A percentile compares a stretch with the other conserved stretches of the same genome.
These are phyloP conservation scores for Candolleomyces aberdarensis DNA, from an alignment of 768 basidiomycete genomes.

Conservation along the genomic window DNA sequence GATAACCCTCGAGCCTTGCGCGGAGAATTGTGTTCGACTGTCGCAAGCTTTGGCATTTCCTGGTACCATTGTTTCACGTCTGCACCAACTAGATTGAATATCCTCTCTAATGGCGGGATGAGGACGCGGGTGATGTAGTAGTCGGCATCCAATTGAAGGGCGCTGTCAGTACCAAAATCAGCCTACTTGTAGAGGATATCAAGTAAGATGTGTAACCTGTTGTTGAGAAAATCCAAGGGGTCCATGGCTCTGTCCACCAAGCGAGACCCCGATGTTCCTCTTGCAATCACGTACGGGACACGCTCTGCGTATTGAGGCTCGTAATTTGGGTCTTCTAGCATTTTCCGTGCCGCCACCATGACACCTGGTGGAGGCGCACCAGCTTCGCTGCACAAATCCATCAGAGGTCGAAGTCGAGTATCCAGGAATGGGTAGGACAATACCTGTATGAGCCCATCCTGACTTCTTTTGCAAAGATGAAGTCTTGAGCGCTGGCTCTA, in stretches of 20 bases:
- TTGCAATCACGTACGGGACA: conserved; percentile 83
- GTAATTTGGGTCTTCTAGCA: conserved; percentile 70
- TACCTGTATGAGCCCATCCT: conserved; percentile 91
- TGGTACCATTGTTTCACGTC: conserved; percentile 86
- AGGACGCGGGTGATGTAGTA: conserved; percentile 89
- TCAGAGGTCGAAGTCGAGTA: neutral
- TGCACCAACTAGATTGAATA: conserved; percentile 89
- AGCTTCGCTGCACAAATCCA: conserved; percentile 56
- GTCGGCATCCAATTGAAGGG: conserved; percentile 69
- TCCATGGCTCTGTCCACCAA: conserved; percentile 39
- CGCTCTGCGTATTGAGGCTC: conserved; percentile 94
- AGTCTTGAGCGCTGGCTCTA: conserved; percentile 83
- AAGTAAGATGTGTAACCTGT: conserved; percentile 14
- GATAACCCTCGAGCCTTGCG: conserved; percentile 12
- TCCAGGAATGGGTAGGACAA: conserved; percentile 3
- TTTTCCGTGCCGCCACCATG: conserved; percentile 74
- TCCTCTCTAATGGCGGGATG: conserved; percentile 85
- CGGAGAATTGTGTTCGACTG: conserved; percentile 12
- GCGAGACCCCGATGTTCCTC: conserved; percentile 57
- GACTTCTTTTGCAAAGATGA: conserved; percentile 93
- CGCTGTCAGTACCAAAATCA: conserved; percentile 36
- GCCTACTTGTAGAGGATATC: neutral
- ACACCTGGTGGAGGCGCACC: conserved; percentile 90
- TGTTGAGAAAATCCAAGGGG: conserved; percentile 25
- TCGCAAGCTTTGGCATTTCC: conserved; percentile 68